These are phyloP conservation scores for Puya raimondii DNA, from an alignment of 176 grass and related monocot genomes.

Conservation along the genomic window DNA sequence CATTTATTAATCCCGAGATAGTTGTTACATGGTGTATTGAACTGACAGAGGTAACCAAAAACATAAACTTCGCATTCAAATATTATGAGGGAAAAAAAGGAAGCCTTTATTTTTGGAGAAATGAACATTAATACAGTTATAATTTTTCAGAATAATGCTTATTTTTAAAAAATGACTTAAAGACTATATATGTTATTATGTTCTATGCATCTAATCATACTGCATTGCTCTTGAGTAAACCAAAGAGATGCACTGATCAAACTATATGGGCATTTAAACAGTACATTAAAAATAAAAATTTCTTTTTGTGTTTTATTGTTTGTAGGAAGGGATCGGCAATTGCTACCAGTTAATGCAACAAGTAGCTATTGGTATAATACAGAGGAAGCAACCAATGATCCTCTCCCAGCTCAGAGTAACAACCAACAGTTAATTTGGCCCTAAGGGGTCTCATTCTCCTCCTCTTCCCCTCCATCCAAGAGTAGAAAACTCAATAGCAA, in stretches of 20 bases:
- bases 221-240: no score
- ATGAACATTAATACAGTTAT: no score
- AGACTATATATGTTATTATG: no score
- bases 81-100: neutral
- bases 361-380: slow-evolving; percentile 30
- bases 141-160: no score
- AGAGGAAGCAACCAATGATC: slow-evolving; percentile 25
- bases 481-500: slow-evolving; percentile 48
- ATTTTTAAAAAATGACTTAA: no score
- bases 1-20: slow-evolving; percentile 30
- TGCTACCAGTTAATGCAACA: slow-evolving; percentile 68
- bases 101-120: no score
- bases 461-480: slow-evolving; percentile 37
- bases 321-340: slow-evolving; percentile 61
- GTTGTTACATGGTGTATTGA: slow-evolving; percentile 66
- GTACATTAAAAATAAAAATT: neutral
- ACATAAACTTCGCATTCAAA: neutral
- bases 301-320: slow-evolving; percentile 4
- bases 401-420: slow-evolving; percentile 31
- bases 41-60: slow-evolving; percentile 51
- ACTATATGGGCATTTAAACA: no score
- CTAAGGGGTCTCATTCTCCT: slow-evolving; percentile 31
- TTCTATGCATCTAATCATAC: no score
- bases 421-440: slow-evolving; percentile 22
- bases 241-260: no score